These are phyloP conservation scores for Curvularia lunata DNA, from an alignment of 2,329 filamentous ascomycete genomes.

Conservation along the genomic window DNA sequence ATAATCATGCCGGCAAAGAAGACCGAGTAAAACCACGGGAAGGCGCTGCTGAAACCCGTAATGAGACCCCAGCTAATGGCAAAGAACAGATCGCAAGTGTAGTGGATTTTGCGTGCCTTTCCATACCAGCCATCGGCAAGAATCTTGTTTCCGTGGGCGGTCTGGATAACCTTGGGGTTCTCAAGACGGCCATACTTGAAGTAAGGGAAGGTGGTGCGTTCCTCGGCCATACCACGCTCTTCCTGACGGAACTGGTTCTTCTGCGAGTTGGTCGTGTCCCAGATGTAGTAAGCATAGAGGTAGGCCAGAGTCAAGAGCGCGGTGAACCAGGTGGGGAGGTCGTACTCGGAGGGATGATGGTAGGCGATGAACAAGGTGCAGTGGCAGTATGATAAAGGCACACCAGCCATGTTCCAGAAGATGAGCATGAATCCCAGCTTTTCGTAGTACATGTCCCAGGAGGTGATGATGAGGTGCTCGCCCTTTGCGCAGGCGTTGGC, in stretches of 20 bases:
- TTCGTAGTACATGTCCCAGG: constrained; percentile 97
- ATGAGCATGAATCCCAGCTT: constrained; percentile 98
- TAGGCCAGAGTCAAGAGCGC: constrained; percentile 71
- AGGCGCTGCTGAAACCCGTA: constrained; percentile 79
- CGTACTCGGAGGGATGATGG: constrained; percentile 78
- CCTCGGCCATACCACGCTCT: constrained; percentile 71
- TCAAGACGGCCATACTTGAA: constrained; percentile 85
- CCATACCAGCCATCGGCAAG: constrained; percentile 82
- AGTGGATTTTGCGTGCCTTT: constrained; percentile 79
- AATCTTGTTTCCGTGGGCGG: constrained; percentile 75
- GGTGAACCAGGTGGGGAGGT: constrained; percentile 74
- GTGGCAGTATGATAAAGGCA: constrained; percentile 91
- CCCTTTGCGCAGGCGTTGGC: constrained; percentile 92
- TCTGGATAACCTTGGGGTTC: constrained; percentile 79
- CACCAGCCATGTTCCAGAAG: constrained; percentile 95
- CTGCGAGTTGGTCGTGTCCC: constrained; percentile 91
- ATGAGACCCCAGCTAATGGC: constrained; percentile 80
- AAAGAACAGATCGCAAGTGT: constrained; percentile 81
- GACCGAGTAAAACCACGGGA: constrained; percentile 87
- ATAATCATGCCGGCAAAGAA: constrained; percentile 83
- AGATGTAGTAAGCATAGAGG: constrained; percentile 85
- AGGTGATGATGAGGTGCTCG: constrained; percentile 87
- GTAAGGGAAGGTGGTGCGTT: constrained; percentile 84
- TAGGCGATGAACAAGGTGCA: constrained; percentile 89
- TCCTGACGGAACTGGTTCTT: constrained; percentile 89